Base-by-base conservation (phyloP, 2,329 filamentous ascomycete genomes). In the Kalaharituber pfeilii region DNA sequence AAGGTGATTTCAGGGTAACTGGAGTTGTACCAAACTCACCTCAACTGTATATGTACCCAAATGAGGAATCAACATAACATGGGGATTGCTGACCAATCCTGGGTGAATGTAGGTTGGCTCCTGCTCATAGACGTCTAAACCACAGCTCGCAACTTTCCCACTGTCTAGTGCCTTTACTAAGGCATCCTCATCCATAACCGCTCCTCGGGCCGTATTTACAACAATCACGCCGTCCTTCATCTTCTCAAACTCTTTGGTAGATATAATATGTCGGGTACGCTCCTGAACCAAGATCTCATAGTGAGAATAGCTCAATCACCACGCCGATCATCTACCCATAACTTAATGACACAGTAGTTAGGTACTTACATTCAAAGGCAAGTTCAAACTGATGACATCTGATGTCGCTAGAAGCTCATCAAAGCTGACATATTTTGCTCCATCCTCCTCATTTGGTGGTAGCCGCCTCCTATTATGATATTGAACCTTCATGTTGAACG, bases 41-140 rank as follows among this genome's bases (percentile, higher is more conserved):
- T 82, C 85, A 26, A 79, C 70, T 0, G 84, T 89, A 74, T 77
- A 86, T 0, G 86, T 93, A 0, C 86, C 86, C 83, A 93, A 84
- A 67, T 93, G 86, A 51, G 86, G 86, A 30, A 93, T 70, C 26
- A 94, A 72, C 62, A 89, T 72, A 22, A 85, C 84, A 61, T 78
- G 76, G 1, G 78, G 77, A 65, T 89, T 88, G 15, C 71, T 69
- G 13, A 88, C 62, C 42, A 93, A 71, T 1, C 81, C 83, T 0
- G 79, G 80, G 64, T 91, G 84, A 26, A 93, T 71, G 20, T 39
- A 39, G 55, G 77, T 73, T 0, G 86, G 86, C 67, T 93, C 86
- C 33, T 87, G 73, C 66, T 93, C 86, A 64, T 80, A 93, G 50
- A 93, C 86, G 66, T 93, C 86, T 4, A 93, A 73, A 1, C 86